These are phyloP conservation scores for Macrocystidia cucumis DNA, from an alignment of 1,284 basidiomycete species.

Conservation along the genomic window DNA sequence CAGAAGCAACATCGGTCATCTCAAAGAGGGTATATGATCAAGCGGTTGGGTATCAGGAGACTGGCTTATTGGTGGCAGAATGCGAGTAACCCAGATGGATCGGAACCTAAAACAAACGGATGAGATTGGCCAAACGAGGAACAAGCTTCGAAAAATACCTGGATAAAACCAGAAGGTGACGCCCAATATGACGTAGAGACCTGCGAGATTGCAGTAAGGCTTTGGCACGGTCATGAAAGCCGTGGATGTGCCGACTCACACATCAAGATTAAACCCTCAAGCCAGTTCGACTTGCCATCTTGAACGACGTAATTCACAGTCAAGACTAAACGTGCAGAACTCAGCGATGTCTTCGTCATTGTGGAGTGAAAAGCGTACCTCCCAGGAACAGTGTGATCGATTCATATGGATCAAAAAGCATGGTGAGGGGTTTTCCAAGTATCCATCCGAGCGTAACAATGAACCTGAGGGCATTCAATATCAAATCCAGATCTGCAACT, in stretches of 20 bases:
- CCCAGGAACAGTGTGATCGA: conserved; percentile 54
- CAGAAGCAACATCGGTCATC: not conserved
- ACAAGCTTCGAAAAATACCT: conserved; percentile 21
- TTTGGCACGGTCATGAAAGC: conserved; percentile 1
- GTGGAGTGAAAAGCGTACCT: conserved; percentile 14
- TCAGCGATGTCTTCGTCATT: conserved; percentile 2
- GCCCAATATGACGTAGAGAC: conserved; percentile 54
- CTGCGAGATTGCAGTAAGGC: conserved; percentile 18
- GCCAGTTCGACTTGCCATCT: conserved; percentile 62
- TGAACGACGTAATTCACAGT: conserved; percentile 59
- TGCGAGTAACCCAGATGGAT: conserved; percentile 12
- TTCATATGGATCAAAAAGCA: conserved; percentile 80
- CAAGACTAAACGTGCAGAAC: conserved; percentile 33
- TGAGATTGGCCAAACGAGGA: not conserved
- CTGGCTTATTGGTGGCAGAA: not conserved
- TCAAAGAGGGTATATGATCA: not conserved
- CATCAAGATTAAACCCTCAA: conserved; percentile 48
- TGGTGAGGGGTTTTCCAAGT: conserved; percentile 58
- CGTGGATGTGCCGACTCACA: conserved; percentile 24
- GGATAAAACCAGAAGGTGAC: conserved; percentile 64
- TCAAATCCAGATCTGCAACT: not conserved
- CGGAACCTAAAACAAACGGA: conserved; percentile 12
- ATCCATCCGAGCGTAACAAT: conserved; percentile 63
- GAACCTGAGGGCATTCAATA: conserved; percentile 25
- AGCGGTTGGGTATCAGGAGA: not conserved